Conservation (phyloP, 2,329 filamentous ascomycete genomes). For the Scedosporium dehoogii region DNA sequence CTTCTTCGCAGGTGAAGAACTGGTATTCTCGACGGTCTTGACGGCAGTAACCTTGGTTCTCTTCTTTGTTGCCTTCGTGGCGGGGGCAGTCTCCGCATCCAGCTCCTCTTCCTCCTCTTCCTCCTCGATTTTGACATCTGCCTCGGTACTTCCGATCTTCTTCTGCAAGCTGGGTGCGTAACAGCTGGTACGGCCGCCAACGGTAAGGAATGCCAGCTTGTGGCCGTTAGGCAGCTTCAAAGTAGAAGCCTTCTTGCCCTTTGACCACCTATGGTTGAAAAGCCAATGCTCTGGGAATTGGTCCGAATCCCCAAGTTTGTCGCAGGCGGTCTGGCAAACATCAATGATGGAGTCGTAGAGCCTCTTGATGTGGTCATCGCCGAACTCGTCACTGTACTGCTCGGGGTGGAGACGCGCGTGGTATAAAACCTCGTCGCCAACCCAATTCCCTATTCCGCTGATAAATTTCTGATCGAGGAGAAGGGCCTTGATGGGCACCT, state of each 20-base stretch:
- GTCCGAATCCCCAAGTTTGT: constrained; percentile 69
- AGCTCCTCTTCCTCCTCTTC: constrained; percentile 16
- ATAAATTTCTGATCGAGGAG: constrained; percentile 81
- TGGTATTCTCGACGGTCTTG: background rate
- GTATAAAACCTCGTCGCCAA: constrained; percentile 88
- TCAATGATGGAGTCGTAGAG: constrained; percentile 66
- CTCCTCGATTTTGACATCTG: constrained; percentile 14
- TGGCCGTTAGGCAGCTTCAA: constrained; percentile 69
- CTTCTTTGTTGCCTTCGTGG: constrained; percentile 15
- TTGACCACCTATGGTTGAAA: constrained; percentile 82
- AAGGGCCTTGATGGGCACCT: constrained; percentile 80
- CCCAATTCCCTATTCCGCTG: constrained; percentile 94
- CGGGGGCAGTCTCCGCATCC: constrained; percentile 15
- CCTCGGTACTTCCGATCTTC: constrained; percentile 48
- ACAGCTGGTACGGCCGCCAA: constrained; percentile 85
- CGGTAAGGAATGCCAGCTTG: constrained; percentile 76
- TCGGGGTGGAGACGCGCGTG: constrained; percentile 85
- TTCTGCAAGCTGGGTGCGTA: constrained; percentile 80
- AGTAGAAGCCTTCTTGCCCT: constrained; percentile 63
- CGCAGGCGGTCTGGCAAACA: constrained; percentile 72
- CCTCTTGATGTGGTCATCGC: constrained; percentile 56
- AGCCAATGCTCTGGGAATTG: constrained; percentile 81
- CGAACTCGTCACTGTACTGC: constrained; percentile 80
- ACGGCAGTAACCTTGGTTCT: constrained; percentile 3
- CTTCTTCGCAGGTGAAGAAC: background rate